These are phyloP conservation scores for Fusarium nelsonii DNA, from an alignment of 2,329 filamentous ascomycete species.

Conservation along the genomic window DNA sequence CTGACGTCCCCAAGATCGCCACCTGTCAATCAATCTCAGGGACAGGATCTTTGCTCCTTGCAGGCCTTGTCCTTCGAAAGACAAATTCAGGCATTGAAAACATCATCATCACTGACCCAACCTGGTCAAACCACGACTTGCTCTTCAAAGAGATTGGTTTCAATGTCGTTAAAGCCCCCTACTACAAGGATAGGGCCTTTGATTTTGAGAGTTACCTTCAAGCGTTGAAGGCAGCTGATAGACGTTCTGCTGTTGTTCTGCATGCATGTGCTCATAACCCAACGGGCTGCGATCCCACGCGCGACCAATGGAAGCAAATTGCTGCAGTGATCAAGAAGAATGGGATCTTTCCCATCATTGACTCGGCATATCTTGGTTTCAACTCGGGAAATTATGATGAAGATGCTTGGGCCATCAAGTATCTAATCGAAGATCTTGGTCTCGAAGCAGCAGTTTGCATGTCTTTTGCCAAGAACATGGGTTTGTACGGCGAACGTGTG, in stretches of 20 bases:
- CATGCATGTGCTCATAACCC: constrained; percentile 61
- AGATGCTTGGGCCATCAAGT: constrained; percentile 41
- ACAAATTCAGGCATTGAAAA: constrained; percentile 44
- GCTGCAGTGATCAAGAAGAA: constrained; percentile 26
- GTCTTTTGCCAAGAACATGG: constrained; percentile 73
- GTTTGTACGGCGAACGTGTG: constrained; percentile 56
- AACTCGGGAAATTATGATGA: constrained; percentile 44
- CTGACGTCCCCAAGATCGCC: constrained; percentile 44
- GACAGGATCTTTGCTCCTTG: constrained; percentile 56
- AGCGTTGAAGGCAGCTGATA: constrained; percentile 47
- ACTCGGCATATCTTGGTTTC: constrained; percentile 43
- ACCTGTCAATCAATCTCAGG: constrained; percentile 57
- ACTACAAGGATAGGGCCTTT: constrained; percentile 52
- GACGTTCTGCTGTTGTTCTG: constrained; percentile 49
- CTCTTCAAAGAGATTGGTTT: constrained; percentile 53
- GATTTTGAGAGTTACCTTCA: constrained; percentile 51
- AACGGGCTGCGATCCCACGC: constrained; percentile 55
- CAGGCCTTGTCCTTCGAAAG: constrained; percentile 50
- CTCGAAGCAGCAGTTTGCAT: constrained; percentile 68
- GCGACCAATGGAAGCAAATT: constrained; percentile 45
- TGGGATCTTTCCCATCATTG: constrained; percentile 38
- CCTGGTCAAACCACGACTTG: constrained; percentile 57
- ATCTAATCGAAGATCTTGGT: constrained; percentile 49
- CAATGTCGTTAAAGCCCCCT: constrained; percentile 51
- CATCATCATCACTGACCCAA: constrained; percentile 56